These are phyloP conservation scores for Piromyces sp. DNA, from an alignment of 192 early-diverging fungal genomes.

Conservation along the genomic window DNA sequence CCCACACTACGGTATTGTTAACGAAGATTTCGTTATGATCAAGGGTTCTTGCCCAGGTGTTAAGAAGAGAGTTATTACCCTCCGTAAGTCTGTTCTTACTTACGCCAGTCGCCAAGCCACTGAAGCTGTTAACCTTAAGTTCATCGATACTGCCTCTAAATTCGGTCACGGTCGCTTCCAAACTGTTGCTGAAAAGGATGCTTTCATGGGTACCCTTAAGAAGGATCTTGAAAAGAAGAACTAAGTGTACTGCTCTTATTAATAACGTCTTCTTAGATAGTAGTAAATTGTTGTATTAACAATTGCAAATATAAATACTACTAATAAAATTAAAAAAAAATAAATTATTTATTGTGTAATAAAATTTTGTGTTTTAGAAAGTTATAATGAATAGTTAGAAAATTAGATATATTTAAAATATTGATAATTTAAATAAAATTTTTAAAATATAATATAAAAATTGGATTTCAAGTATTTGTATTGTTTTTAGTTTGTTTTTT, in stretches of 20 bases:
- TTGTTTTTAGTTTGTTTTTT: no score
- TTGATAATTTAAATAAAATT: no score
- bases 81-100: conserved; percentile 91
- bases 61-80: conserved; percentile 90
- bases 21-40: conserved; percentile 96
- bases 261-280: neutral
- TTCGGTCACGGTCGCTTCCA: conserved; percentile 97
- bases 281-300: neutral
- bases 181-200: conserved; percentile 85
- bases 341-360: no score
- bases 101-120: conserved; percentile 93
- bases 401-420: no score
- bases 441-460: no score
- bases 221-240: neutral
- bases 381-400: no score
- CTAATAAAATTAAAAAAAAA: no score
- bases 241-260: neutral
- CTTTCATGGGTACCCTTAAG: conserved; percentile 25
- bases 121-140: conserved; percentile 93
- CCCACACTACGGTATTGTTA: conserved; percentile 97
- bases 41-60: conserved; percentile 94
- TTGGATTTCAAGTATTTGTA: no score
- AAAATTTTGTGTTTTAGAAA: no score
- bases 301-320: no score
- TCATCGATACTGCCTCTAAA: conserved; percentile 98